Percentiles rank a stretch among this genome's conserved stretches.
phyloP scores from a whole-genome alignment of 2,329 filamentous ascomycete genomes.

The Ceratocystis alfenasii region DNA sequence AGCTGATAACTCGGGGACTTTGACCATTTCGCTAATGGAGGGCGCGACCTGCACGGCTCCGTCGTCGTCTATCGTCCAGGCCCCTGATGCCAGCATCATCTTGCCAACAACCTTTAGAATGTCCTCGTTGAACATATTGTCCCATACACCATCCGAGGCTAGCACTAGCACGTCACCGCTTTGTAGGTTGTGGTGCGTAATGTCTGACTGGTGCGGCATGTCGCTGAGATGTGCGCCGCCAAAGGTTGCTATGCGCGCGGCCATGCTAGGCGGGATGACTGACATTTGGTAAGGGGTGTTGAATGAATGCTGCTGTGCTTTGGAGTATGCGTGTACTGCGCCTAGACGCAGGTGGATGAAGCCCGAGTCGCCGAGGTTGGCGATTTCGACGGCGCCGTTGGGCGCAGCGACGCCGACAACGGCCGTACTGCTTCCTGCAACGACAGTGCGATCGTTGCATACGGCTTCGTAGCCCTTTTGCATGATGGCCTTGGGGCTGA shows the following conservation, averaged over 20 bases:
- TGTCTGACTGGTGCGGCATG: constrained; percentile 68
- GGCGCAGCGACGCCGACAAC: constrained; percentile 68
- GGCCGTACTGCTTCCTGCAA: constrained; percentile 82
- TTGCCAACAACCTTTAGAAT: constrained; percentile 67
- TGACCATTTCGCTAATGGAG: constrained; percentile 42
- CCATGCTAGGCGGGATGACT: constrained; percentile 68
- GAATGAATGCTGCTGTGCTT: constrained; percentile 88
- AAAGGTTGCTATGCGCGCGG: constrained; percentile 69
- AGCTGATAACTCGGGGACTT: constrained; percentile 26
- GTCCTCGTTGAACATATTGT: constrained; percentile 87
- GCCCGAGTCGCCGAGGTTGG: constrained; percentile 91
- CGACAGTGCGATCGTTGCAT: constrained; percentile 58
- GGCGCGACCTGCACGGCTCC: constrained; percentile 52
- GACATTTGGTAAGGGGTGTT: constrained; percentile 95
- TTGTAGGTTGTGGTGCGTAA: constrained; percentile 62
- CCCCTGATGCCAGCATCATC: constrained; percentile 60
- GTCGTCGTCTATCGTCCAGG: constrained; percentile 54
- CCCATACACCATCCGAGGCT: constrained; percentile 89
- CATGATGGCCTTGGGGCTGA: constrained; percentile 35
- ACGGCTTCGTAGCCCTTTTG: constrained; percentile 75
- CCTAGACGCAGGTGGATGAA: constrained; percentile 79
- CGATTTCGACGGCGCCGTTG: constrained; percentile 68
- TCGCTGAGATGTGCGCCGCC: constrained; percentile 74
- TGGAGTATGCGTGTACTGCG: constrained; percentile 69
- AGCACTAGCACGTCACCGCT: constrained; percentile 92